Percentiles rank a stretch among this genome's conserved stretches.
Conservation (phyloP, 208 protist species). For the Borovskyia barvae region DNA sequence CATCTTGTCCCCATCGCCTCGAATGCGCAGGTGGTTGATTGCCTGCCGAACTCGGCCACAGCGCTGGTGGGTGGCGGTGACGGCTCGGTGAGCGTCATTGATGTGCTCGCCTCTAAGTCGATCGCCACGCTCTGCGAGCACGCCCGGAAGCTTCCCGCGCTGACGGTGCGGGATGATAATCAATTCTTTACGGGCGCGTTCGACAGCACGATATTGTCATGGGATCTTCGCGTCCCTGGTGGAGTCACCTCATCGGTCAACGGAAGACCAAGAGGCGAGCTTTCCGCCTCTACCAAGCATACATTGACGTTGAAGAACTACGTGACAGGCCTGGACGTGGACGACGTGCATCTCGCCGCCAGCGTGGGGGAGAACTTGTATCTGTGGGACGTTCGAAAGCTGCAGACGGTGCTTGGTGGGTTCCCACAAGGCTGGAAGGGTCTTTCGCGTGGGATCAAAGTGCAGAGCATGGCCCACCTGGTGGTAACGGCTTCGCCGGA, state of each 20-base stretch:
- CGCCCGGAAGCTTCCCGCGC: constrained; percentile 71
- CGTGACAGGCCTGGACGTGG: constrained; percentile 76
- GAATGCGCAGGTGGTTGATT: constrained; percentile 71
- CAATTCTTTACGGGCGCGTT: constrained; percentile 83
- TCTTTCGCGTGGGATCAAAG: constrained; percentile 70
- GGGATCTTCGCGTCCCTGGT: constrained; percentile 66
- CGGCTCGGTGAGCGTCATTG: constrained; percentile 60
- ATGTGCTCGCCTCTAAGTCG: constrained; percentile 27
- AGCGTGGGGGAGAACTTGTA: constrained; percentile 83
- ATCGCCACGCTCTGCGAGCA: constrained; percentile 50
- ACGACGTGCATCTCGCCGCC: constrained; percentile 73
- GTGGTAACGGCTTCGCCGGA: constrained; percentile 82
- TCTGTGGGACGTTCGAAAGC: constrained; percentile 79
- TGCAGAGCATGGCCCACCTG: constrained; percentile 40
- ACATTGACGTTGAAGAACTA: constrained; percentile 81
- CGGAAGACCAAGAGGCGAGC: neutral
- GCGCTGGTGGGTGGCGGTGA: constrained; percentile 77
- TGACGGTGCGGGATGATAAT: constrained; percentile 64
- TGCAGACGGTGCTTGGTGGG: constrained; percentile 68
- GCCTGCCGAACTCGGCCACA: constrained; percentile 35
- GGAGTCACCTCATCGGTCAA: constrained; percentile 32
- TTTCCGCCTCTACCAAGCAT: constrained; percentile 46
- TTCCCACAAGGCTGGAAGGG: constrained; percentile 80
- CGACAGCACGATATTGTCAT: constrained; percentile 78
- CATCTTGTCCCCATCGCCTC: constrained; percentile 47